Conservation (phyloP, 441 rosid genomes). For the Aleurites moluccanus region DNA sequence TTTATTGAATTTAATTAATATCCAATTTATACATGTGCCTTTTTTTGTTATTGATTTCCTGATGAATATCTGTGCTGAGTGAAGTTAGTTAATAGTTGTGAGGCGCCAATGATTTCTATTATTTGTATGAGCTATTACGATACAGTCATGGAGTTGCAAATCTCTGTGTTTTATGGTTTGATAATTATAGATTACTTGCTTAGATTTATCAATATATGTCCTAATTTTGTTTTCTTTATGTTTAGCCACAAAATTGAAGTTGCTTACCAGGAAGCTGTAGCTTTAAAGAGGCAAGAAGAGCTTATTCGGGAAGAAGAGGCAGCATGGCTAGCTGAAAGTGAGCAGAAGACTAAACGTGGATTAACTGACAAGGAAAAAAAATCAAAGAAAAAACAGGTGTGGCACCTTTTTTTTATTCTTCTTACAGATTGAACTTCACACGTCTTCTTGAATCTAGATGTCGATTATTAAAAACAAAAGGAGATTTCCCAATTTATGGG, state of each 20-base stretch:
- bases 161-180: background rate
- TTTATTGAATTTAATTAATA: background rate
- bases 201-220: background rate
- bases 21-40: background rate
- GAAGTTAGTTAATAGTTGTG: background rate
- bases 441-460: background rate
- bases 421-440: too few relatives aligned
- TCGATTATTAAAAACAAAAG: background rate
- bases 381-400: conserved; percentile 89
- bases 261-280: conserved; percentile 94
- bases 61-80: background rate
- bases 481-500: too few relatives aligned
- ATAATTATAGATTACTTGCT: background rate
- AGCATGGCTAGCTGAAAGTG: conserved; percentile 75
- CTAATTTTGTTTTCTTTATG: conserved; percentile 20
- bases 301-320: conserved; percentile 96
- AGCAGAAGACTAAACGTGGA: conserved; percentile 83
- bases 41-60: background rate
- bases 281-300: conserved; percentile 90
- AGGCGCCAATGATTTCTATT: background rate
- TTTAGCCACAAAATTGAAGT: conserved; percentile 83
- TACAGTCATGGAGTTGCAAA: background rate
- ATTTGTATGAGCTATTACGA: background rate
- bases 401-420: background rate
- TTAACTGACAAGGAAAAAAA: conserved; percentile 75